Evolutionary conservation across 1,139 yeast genomes (phyloP), one percentile per base, ranked within the genome.

Genomic region (Candida smagusa): DNA sequence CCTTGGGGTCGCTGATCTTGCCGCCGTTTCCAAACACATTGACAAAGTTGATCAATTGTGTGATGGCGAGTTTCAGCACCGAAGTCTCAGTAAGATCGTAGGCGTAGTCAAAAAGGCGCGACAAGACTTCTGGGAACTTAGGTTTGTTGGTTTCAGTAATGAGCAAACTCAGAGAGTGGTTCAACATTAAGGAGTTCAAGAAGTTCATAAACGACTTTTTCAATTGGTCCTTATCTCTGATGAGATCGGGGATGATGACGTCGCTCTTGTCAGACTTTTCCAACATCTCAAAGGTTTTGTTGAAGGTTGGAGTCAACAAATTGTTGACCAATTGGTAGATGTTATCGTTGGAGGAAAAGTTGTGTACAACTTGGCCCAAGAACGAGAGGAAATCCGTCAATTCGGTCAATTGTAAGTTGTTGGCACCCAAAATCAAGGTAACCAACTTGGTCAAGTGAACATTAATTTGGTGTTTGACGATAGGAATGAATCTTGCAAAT

Each of bases 311-410:
- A 2, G 85, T 67, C 43, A 89, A 59, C 43, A 92, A 65, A 41
- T 81, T 80, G 51, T 84, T 81, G 44, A 92, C 69, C 60, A 94
- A 68, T 49, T 81, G 81, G 58, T 84, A 88, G 39, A 90, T 78
- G 34, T 74, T 75, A 31, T 77, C 80, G 49, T 85, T 84, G 33
- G 69, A 68, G 51, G 79, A 77, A 60, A 84, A 88, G 50, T 72
- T 77, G 59, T 92, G 97, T 34, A 85, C 79, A 44, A 92, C 76
- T 61, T 92, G 97, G 6, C 96, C 94, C 48, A 92, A 66, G 56
- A 92, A 92, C 35, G 92, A 77, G 40, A 89, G 64, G 55, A 94
- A 89, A 54, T 88, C 96, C 32, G 77, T 73, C 54, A 90, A 64
- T 56, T 92, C 98, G 34, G 69, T 61, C 7, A 77, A 63, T 43